Conservation (phyloP, 192 early-diverging fungal genomes). For the Entophlyctis luteolus region DNA sequence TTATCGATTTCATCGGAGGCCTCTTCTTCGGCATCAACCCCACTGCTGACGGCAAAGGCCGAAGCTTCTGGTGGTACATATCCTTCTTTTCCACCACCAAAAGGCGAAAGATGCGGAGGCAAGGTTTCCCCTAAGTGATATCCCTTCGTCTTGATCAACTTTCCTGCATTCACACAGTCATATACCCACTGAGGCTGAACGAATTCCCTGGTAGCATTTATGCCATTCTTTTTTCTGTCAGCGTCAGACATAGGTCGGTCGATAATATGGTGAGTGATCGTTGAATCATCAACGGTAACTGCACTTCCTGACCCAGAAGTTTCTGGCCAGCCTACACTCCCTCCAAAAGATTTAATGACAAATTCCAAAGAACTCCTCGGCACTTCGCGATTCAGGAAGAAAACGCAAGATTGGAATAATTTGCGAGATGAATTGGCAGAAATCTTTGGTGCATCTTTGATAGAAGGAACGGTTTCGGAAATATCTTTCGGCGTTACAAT, state of each 20-base stretch:
- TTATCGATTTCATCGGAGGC: slow-evolving; percentile 48
- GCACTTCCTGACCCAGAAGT: slow-evolving; percentile 75
- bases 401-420: slow-evolving; percentile 61
- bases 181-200: slow-evolving; percentile 99
- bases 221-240: neutral
- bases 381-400: slow-evolving; percentile 91
- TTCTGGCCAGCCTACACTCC: slow-evolving; percentile 82
- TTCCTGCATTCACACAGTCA: slow-evolving; percentile 85
- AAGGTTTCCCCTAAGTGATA: slow-evolving; percentile 80
- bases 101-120: slow-evolving; percentile 92
- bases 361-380: slow-evolving; percentile 91
- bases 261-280: slow-evolving; percentile 82
- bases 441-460: slow-evolving; percentile 45
- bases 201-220: slow-evolving; percentile 59
- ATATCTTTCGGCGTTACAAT: slow-evolving; percentile 31
- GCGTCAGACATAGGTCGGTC: slow-evolving; percentile 66
- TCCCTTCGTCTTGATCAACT: slow-evolving; percentile 54
- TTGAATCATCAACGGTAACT: slow-evolving; percentile 70
- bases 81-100: slow-evolving; percentile 77
- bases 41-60: slow-evolving; percentile 9
- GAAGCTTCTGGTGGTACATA: slow-evolving; percentile 66
- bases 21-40: slow-evolving; percentile 34
- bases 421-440: slow-evolving; percentile 13
- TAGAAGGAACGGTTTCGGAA: slow-evolving; percentile 16
- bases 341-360: slow-evolving; percentile 85